These are phyloP conservation scores for Phytopythium kandeliae DNA, from an alignment of 352 stramenopile species.

Conservation along the genomic window DNA sequence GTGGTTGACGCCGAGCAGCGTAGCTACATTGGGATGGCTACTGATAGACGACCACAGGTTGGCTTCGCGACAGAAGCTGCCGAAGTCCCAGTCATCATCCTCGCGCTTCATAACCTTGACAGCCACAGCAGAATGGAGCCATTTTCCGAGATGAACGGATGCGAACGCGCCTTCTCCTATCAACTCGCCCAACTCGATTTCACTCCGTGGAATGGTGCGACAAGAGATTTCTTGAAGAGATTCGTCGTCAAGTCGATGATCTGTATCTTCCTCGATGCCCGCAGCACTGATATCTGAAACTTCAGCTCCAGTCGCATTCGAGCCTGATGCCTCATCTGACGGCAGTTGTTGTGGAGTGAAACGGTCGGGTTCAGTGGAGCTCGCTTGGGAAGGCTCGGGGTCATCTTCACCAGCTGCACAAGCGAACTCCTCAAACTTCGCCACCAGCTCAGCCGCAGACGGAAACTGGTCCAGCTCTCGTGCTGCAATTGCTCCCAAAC, in stretches of 20 bases:
- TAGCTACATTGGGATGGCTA: slow-evolving; percentile 8
- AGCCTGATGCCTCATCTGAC: neutral
- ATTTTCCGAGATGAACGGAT: slow-evolving; percentile 13
- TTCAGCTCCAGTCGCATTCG: neutral
- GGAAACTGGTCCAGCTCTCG: too few relatives aligned
- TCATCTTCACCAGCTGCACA: neutral
- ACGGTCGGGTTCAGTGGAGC: neutral
- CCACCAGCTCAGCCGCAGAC: neutral
- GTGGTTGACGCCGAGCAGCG: slow-evolving; percentile 7
- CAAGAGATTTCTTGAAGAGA: neutral
- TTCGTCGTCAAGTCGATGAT: neutral
- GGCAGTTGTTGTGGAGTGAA: neutral
- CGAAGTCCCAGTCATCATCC: neutral
- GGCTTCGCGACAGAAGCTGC: slow-evolving; percentile 12
- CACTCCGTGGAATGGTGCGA: neutral
- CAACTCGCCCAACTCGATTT: neutral
- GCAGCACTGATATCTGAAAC: neutral
- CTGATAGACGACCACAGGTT: slow-evolving; percentile 8
- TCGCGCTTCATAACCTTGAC: slow-evolving; percentile 15
- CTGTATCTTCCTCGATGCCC: neutral
- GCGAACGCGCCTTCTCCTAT: slow-evolving; percentile 13
- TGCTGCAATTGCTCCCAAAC: neutral
- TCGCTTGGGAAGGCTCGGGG: neutral
- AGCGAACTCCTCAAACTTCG: neutral
- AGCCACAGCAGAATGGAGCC: slow-evolving; percentile 14